Percentiles rank a stretch among this genome's conserved stretches.
These are phyloP conservation scores for Sporormia fimetaria DNA, from an alignment of 495 filamentous ascomycete species.

Conservation along the genomic window DNA sequence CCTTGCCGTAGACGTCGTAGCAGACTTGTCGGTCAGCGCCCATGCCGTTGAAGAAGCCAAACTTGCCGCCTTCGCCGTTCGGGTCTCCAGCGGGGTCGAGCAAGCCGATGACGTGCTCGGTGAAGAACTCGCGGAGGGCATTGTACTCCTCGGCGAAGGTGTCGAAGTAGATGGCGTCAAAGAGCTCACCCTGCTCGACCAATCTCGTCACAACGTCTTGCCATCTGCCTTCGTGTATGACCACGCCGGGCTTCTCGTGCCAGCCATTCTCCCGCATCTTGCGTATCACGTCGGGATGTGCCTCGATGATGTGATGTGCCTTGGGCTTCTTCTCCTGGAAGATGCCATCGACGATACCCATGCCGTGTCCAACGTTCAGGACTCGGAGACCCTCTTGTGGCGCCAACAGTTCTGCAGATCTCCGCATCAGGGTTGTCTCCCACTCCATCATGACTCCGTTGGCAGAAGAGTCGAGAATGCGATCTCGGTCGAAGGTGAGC, in stretches of 20 bases:
- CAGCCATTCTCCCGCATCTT: conserved; percentile 55
- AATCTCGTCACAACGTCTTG: conserved; percentile 69
- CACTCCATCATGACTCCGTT: conserved; percentile 98
- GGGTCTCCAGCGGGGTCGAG: conserved; percentile 42
- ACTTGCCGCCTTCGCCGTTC: conserved; percentile 44
- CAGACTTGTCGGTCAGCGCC: conserved; percentile 85
- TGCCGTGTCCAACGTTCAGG: conserved; percentile 88
- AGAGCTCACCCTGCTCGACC: conserved; percentile 54
- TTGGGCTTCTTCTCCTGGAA: conserved; percentile 59
- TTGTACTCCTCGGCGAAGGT: conserved; percentile 91
- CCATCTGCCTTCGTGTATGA: conserved; percentile 66
- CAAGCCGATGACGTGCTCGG: conserved; percentile 69
- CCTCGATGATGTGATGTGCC: conserved; percentile 72
- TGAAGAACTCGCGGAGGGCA: conserved; percentile 77
- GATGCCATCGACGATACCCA: conserved; percentile 88
- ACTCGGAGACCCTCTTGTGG: conserved; percentile 52
- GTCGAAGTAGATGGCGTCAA: conserved; percentile 95
- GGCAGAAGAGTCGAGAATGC: conserved; percentile 63
- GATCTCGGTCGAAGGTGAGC: conserved; percentile 61
- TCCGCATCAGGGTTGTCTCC: conserved; percentile 84
- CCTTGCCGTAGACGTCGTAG: conserved; percentile 91
- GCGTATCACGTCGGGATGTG: conserved; percentile 69
- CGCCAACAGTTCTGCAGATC: conserved; percentile 54
- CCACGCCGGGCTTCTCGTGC: conserved; percentile 51
- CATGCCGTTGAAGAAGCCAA: conserved; percentile 92